These are phyloP conservation scores for Myxozyma mucilagina DNA, from an alignment of 805 yeast genomes.

Conservation along the genomic window DNA sequence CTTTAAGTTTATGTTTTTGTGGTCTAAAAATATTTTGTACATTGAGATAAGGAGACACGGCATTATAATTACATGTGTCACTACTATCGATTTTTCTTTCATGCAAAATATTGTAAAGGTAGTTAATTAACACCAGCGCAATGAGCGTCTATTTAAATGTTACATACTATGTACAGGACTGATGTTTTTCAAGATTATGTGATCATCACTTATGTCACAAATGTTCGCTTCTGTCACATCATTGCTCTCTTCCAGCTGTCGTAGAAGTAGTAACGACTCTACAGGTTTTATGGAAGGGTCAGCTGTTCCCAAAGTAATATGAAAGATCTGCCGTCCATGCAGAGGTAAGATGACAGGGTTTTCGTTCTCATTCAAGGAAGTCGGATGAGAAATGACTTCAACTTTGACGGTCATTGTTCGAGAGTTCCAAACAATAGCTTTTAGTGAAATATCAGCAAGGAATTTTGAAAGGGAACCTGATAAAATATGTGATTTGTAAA, in stretches of 20 bases:
- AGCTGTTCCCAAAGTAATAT: conserved; percentile 71
- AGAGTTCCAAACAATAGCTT: conserved; percentile 9
- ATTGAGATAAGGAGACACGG: too few relatives aligned
- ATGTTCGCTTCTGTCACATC: neutral
- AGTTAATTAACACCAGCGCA: neutral
- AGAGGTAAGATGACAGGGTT: conserved; percentile 16
- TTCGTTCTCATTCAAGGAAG: conserved; percentile 47
- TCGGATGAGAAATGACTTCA: conserved; percentile 49
- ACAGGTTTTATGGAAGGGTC: conserved; percentile 49
- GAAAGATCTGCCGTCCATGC: conserved; percentile 53
- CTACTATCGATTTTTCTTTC: too few relatives aligned
- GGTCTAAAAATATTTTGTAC: too few relatives aligned
- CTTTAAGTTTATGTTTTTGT: too few relatives aligned
- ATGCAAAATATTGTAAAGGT: too few relatives aligned
- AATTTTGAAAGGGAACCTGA: neutral
- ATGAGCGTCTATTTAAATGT: neutral
- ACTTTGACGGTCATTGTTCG: conserved; percentile 44
- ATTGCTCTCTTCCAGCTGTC: neutral
- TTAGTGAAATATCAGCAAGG: conserved; percentile 4
- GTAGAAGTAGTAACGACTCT: conserved; percentile 48
- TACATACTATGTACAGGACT: neutral
- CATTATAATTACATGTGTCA: too few relatives aligned
- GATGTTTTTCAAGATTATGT: neutral
- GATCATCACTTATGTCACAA: conserved; percentile 5
- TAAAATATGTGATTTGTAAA: conserved; percentile 10